Evolutionary conservation across 768 basidiomycete genomes (phyloP).

Genomic region (Paxillus ammoniavirescens): DNA sequence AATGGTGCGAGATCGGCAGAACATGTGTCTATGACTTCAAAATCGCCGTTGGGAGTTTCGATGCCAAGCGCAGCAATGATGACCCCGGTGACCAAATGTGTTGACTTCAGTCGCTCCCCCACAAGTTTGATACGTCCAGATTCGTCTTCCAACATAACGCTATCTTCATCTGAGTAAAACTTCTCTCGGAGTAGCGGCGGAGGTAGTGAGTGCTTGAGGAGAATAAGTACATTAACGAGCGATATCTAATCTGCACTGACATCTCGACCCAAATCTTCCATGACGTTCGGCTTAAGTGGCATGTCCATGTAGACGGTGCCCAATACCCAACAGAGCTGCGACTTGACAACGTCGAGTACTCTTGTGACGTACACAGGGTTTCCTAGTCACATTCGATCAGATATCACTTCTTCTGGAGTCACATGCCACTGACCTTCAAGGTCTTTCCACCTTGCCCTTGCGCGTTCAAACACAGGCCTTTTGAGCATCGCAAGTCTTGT

Average conservation of each 20-base stretch:
- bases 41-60: constrained; percentile 87
- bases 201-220: constrained; percentile 77
- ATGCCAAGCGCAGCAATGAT: constrained; percentile 88
- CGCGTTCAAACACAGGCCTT: constrained; percentile 46
- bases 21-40: constrained; percentile 90
- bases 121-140: constrained; percentile 89
- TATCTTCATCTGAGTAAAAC: constrained; percentile 75
- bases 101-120: constrained; percentile 62
- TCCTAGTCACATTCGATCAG: constrained; percentile 40
- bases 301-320: constrained; percentile 99
- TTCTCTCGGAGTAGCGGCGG: constrained; percentile 76
- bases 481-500: constrained; percentile 52
- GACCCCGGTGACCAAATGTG: constrained; percentile 83
- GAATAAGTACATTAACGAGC: constrained; percentile 3
- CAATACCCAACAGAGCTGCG: constrained; percentile 83
- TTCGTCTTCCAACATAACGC: constrained; percentile 92
- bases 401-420: background rate
- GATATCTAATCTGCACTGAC: constrained; percentile 47
- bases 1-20: constrained; percentile 76
- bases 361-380: constrained; percentile 70
- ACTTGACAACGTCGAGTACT: constrained; percentile 85
- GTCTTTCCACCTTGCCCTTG: constrained; percentile 48
- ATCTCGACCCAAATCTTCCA: constrained; percentile 91
- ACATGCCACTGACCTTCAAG: constrained; percentile 36
- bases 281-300: constrained; percentile 97